Evolutionary conservation across 768 basidiomycete species (phyloP), one percentile per base, ranked within the genome.

Genomic region (Pleurotus djamor): DNA sequence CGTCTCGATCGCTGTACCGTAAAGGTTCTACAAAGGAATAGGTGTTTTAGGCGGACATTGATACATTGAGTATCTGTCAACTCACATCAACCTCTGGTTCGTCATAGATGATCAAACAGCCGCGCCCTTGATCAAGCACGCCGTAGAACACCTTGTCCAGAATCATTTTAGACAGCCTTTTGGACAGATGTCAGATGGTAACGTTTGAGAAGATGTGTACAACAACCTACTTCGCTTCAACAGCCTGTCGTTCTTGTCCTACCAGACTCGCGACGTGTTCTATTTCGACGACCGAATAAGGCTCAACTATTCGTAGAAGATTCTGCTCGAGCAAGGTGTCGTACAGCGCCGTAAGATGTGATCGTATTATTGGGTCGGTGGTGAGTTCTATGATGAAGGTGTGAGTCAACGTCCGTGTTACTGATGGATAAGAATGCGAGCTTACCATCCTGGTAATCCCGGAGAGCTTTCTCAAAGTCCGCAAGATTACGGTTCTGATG

Each of bases 311-410:
- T 36, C 96, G 83, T 34, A 98, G 78, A 5, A 99, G 77, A 72
- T 99, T 99, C 72, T 98, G 96, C 69, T 97, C 92, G 8, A 99
- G 84, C 1, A 99, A 81, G 2, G 94, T 98, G 70, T 99, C 97
- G 73, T 98, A 99, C 28, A 99, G 76, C 8, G 92, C 88, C 0
- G 94, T 87, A 33, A 99, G 87, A 69, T 99, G 96, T 8, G 94
- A 93, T 51, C 95, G 89, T 71, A 98, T 97, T 4, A 96, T 95
- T 1, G 91, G 90, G 74, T 99, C 96, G 16, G 93, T 93, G 4
- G 94, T 94, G 16, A 99, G 85, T 70, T 98, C 96, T 96, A n/a
- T n/a, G n/a, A n/a, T n/a, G n/a, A n/a, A n/a, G n/a, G n/a, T n/a
- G n/a, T n/a, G n/a, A n/a, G n/a, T n/a, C n/a, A n/a, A n/a, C n/a